These are phyloP conservation scores for Fusarium algeriense DNA, from an alignment of 2,329 filamentous ascomycete species.

Conservation along the genomic window DNA sequence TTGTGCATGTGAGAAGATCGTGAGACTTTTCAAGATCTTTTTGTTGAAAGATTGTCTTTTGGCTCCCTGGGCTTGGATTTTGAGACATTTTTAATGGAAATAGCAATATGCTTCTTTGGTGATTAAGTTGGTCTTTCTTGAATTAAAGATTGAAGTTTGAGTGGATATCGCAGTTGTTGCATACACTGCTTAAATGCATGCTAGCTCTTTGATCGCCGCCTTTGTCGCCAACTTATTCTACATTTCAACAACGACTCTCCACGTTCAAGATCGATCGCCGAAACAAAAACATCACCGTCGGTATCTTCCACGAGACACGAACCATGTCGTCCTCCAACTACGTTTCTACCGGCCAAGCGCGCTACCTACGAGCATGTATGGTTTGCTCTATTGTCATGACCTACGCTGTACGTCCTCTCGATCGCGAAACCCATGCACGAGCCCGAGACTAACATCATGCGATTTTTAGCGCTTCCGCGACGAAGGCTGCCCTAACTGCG, in stretches of 20 bases:
- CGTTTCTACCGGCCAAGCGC: constrained; percentile 80
- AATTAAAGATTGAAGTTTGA: constrained; percentile 14
- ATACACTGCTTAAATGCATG: constrained; percentile 42
- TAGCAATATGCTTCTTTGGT: not conserved
- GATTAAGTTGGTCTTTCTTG: constrained; percentile 14
- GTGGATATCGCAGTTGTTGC: constrained; percentile 25
- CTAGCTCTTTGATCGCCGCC: constrained; percentile 13
- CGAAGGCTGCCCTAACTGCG: constrained; percentile 96
- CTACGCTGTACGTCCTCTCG: constrained; percentile 68
- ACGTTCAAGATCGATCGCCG: not conserved
- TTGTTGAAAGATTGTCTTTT: constrained; percentile 49
- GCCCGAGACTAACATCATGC: constrained; percentile 21
- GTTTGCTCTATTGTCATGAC: constrained; percentile 96
- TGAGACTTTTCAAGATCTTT: constrained; percentile 56
- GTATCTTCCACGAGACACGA: not conserved
- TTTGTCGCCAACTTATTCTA: constrained; percentile 21
- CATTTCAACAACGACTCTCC: constrained; percentile 10
- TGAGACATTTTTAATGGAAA: constrained; percentile 40
- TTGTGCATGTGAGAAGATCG: constrained; percentile 64
- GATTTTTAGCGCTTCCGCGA: constrained; percentile 79
- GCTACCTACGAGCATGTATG: constrained; percentile 96
- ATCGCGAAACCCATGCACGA: not conserved
- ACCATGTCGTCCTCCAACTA: constrained; percentile 67
- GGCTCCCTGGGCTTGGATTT: constrained; percentile 24
- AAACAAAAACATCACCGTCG: not conserved